Evolutionary conservation across 2,329 filamentous ascomycete species (phyloP), one percentile per base, ranked within the genome.

Genomic region (Myriosclerotinia duriaeana): DNA sequence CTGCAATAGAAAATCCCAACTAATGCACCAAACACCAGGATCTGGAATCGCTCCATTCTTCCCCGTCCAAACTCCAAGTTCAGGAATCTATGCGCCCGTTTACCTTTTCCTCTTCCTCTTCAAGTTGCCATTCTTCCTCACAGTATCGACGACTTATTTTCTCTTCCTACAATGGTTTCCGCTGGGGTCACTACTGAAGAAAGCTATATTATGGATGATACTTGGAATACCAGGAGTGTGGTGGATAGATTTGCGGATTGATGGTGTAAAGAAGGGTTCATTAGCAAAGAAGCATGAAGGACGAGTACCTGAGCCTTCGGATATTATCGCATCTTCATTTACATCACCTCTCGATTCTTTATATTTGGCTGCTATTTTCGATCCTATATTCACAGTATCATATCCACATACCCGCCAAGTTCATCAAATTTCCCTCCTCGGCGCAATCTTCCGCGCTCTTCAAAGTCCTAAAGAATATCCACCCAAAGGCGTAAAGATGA

Each of bases 161-260:
- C 76, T 91, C 68, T 74, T 97, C 68, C 84, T 98, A 64, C 91
- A 94, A 80, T 91, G 89, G 84, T 85, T 97, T 17, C 93, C 93
- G 0, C 82, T 90, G 12, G 87, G 87, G 1, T 83, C 84, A 11
- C 75, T 88, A 44, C 79, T 88, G 53, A 92, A 92, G 75, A 98
- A 98, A 79, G 87, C 91, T 15, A 87, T 92, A 59, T 80, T 98
- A 64, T 98, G 95, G 94, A 85, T 87, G 68, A 85, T 98, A 71
- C 85, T 99, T 72, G 90, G 88, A 48, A 90, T 96, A 67, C 92
- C 93, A 0, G 94, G 95, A 38, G 91, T 99, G 67, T 98, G 93
- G 93, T 98, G 94, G 94, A 89, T 97, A 66, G 95, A 99, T 78
- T 82, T 99, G n/a, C 94, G 97, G 78, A 92, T 99, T 71, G 95